A percentile compares a stretch with the other conserved stretches of the same genome.
These are phyloP conservation scores for Mariannaea sp. DNA, from an alignment of 2,329 filamentous ascomycete genomes.

Conservation along the genomic window DNA sequence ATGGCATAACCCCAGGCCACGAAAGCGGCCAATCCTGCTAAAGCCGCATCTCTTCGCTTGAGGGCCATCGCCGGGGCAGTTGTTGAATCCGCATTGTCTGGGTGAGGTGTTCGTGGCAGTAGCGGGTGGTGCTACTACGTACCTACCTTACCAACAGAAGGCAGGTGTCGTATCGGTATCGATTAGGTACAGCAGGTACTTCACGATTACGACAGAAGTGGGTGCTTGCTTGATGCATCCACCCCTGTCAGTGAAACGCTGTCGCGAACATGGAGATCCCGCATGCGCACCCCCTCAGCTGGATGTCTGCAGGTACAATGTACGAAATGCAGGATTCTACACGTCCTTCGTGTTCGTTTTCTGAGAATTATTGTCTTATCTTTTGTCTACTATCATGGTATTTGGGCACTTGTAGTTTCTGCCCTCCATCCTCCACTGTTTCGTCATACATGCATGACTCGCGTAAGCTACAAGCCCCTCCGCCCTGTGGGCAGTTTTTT, in stretches of 20 bases:
- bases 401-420: neutral
- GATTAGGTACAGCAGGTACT: conserved; percentile 11
- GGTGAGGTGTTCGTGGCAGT: conserved; percentile 30
- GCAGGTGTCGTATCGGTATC: conserved; percentile 32
- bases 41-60: conserved; percentile 72
- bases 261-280: conserved; percentile 7
- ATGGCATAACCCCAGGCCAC: conserved; percentile 87
- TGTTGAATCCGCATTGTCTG: conserved; percentile 42
- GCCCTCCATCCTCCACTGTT: neutral
- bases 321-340: neutral
- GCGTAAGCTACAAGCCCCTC: conserved; percentile 7
- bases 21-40: conserved; percentile 72
- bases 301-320: neutral
- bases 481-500: neutral
- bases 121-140: conserved; percentile 24
- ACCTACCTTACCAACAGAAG: neutral
- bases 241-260: conserved; percentile 25
- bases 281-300: conserved; percentile 2
- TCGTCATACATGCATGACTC: conserved; percentile 1
- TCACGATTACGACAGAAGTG: conserved; percentile 30
- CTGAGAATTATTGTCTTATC: neutral
- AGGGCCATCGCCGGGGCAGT: conserved; percentile 63
- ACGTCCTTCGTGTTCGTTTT: neutral
- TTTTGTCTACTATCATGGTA: too few species aligned
- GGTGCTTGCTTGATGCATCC: conserved; percentile 25